Conservation (phyloP, 208 protist species). For the Tritrichomonas foetus region DNA sequence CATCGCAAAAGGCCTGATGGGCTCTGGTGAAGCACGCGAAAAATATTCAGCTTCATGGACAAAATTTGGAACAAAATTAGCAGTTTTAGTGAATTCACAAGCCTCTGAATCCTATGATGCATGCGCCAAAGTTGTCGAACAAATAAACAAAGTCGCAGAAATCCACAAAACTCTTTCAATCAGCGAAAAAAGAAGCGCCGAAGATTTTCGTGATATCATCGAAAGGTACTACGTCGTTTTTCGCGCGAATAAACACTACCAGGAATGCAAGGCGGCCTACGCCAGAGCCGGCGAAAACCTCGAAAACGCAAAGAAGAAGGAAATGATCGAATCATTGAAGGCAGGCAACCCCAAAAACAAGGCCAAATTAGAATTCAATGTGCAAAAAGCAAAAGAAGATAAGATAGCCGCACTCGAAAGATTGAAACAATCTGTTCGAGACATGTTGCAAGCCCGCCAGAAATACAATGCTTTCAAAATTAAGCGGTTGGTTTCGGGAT, state of each 20-base stretch:
- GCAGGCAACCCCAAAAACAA: background rate
- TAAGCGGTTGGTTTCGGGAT: background rate
- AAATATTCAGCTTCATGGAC: background rate
- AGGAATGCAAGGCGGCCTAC: background rate
- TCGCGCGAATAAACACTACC: background rate
- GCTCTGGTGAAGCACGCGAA: background rate
- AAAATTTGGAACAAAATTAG: background rate
- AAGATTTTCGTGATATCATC: slow-evolving; percentile 30
- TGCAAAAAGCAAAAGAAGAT: background rate
- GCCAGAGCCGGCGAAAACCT: background rate
- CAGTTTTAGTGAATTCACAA: background rate
- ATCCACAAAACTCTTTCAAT: background rate
- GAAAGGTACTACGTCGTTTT: background rate
- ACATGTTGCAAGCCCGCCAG: background rate
- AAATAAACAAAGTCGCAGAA: background rate
- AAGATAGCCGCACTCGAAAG: background rate
- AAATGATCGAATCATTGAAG: background rate
- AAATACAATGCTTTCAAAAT: background rate
- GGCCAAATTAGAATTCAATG: background rate
- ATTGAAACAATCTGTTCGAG: background rate
- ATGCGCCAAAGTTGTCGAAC: background rate
- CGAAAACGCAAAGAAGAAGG: background rate
- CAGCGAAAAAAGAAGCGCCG: background rate
- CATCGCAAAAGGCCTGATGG: background rate
- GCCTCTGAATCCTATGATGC: background rate